Base-by-base conservation (phyloP, 2,329 filamentous ascomycete genomes). In the Aspergillus chevalieri region DNA sequence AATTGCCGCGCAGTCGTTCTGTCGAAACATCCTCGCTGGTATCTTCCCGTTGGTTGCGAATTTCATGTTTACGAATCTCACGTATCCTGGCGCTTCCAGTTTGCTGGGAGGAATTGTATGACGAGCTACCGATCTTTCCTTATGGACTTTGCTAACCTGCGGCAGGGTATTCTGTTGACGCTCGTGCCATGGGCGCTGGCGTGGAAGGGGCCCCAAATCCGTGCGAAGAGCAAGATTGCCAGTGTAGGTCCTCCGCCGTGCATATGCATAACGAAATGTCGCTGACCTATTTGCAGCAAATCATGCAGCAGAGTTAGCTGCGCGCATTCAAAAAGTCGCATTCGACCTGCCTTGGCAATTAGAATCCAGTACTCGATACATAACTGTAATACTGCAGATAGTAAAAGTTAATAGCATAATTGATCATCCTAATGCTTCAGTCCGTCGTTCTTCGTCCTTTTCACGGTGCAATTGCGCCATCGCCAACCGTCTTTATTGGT, bases 171-270 rank as follows among this genome's bases (percentile, higher is more conserved):
- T 3, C 47, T 79, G 3, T 66, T 95, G 56, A 90, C 87, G 0
- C 65, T 85, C 1, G 89, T 94, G 22, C 90, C 90, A 0, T 95
- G 88, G 87, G 83, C 89, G 1, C 66, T 95, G 44, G 79, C 90
- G 0, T 81, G 91, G 33, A 91, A 81, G 57, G 90, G 90, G 0
- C 82, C 84, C 43, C 79, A 64, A 55, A 94, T 95, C 54, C 76
- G 90, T 34, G 78, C 79, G n/a, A 78, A 84, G 65, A 92, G 87
- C 64, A 84, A 81, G 57, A 87, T 95, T 69, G 89, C 89, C 4
- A 77, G 75, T 62, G 79, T 77, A 65, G 69, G 73, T 53, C 6
- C 17, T 44, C n/a, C n/a, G n/a, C 9, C 4, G 6, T 24, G 17
- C 12, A 30, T 30, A 30, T 30, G 26, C 26, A 30, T 30, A 30